Evolutionary conservation across 495 filamentous ascomycete genomes (phyloP), one percentile per base, ranked within the genome.

Genomic region (Podospora appendiculata): DNA sequence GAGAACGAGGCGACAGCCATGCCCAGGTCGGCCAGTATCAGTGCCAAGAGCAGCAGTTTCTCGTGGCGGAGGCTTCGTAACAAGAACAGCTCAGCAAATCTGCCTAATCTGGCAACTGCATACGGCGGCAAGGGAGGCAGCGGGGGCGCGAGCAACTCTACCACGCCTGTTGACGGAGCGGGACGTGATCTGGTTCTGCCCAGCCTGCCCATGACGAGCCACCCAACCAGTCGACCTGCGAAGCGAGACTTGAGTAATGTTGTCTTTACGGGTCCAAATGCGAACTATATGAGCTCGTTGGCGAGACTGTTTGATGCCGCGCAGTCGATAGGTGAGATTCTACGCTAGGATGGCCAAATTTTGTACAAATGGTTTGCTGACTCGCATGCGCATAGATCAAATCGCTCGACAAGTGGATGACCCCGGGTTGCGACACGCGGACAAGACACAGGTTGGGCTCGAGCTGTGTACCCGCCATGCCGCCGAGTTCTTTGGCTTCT

Each of bases 401-500:
- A 91, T 98, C 63, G 88, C 89, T 16, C 88, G 92, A 47, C 90
- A 95, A 72, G 89, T 95, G 40, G 93, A 98, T 64, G 92, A 95
- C 66, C 90, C 90, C 10, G 88, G 90, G 11, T 77, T 95, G 40
- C 86, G 86, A 59, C 89, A 92, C 54, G 76, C 76, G 32, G 78
- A 81, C 50, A 87, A 84, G 57, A 95, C 91, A 25, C 89, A 95
- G 59, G 89, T 97, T 48, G 94, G 93, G 14, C 78, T 98, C 32
- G 94, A 98, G 68, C 79, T 97, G 14, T 90, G 89, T 66, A 88
- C 89, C 32, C 82, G 90, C 16, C 92, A 96, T 69, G 94, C 93
- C 9, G 89, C 94, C 33, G 93, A 97, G 62, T 98, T 98, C 71
- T 98, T 98, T 66, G 91, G 85, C 32, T 96, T 98, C 69, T 97